A percentile compares a stretch with the other conserved stretches of the same genome.
Evolutionary conservation across 2,329 filamentous ascomycete genomes (phyloP).

Genomic region (Stachybotrys echinatus): DNA sequence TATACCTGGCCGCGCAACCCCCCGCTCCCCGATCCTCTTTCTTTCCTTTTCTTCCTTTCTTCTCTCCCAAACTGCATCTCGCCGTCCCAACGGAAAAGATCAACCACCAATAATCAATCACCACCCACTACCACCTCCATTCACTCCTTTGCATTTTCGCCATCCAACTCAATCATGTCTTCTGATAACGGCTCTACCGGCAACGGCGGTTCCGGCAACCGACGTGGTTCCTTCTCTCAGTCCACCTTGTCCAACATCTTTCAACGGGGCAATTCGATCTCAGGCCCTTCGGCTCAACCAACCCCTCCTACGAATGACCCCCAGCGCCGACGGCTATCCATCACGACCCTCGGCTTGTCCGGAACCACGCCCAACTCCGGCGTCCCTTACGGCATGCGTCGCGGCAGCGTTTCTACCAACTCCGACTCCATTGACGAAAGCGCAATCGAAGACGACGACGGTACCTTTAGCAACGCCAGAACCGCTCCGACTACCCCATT

Average conservation of each 20-base stretch:
- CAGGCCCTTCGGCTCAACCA: conserved; percentile 27
- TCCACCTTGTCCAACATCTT: conserved; percentile 55
- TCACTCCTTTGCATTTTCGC: conserved; percentile 2
- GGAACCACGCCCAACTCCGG: conserved; percentile 60
- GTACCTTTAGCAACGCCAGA: conserved; percentile 40
- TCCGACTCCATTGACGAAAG: conserved; percentile 65
- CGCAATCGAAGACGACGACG: conserved; percentile 65
- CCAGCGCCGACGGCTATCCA: conserved; percentile 65
- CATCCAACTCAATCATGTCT: conserved; percentile 20
- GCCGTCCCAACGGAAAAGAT: too few relatives aligned
- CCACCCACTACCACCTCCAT: conserved; percentile 14
- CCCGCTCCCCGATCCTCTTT: not conserved
- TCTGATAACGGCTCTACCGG: conserved; percentile 27
- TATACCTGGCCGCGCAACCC: not conserved
- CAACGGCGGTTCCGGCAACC: conserved; percentile 35
- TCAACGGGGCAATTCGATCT: conserved; percentile 48
- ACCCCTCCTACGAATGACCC: conserved; percentile 43
- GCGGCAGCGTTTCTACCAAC: conserved; percentile 66
- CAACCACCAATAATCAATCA: conserved; percentile 15
- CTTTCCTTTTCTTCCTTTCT: conserved; percentile 1
- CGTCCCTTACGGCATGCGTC: conserved; percentile 48
- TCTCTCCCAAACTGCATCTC: conserved; percentile 6
- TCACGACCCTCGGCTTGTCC: conserved; percentile 69
- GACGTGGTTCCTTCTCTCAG: conserved; percentile 52
- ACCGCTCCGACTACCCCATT: conserved; percentile 69